phyloP scores from a whole-genome alignment of 164 flowering plant genomes.

The Nymphaea colorata region DNA sequence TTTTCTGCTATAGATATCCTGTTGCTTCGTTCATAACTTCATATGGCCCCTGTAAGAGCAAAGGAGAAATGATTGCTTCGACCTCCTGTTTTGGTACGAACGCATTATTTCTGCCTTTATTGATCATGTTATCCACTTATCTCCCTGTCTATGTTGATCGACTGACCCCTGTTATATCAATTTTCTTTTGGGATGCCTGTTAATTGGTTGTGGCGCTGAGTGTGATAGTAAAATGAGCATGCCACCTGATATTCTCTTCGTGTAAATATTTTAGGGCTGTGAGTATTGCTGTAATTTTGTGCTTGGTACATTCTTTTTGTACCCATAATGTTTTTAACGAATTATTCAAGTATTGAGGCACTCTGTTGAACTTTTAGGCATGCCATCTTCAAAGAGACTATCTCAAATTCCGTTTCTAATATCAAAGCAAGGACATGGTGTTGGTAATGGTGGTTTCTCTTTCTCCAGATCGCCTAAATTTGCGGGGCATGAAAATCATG shows the following conservation, averaged over 20 bases:
- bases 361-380: background rate
- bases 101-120: background rate
- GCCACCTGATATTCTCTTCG: background rate
- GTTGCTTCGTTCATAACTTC: no score
- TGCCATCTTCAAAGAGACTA: background rate
- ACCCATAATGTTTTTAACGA: no score
- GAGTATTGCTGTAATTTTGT: background rate
- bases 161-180: background rate
- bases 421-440: background rate
- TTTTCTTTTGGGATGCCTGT: background rate
- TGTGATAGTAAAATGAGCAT: background rate
- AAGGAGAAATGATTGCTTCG: no score
- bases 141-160: background rate
- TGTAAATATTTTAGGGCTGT: background rate
- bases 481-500: background rate
- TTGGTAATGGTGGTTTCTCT: background rate
- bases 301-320: background rate
- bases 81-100: background rate
- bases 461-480: background rate
- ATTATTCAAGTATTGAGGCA: background rate
- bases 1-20: no score
- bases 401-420: background rate
- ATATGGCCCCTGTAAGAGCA: no score
- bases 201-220: background rate
- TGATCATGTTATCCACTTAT: background rate